These are phyloP conservation scores for Ophiosphaerella narmari DNA, from an alignment of 2,329 filamentous ascomycete species.

Conservation along the genomic window DNA sequence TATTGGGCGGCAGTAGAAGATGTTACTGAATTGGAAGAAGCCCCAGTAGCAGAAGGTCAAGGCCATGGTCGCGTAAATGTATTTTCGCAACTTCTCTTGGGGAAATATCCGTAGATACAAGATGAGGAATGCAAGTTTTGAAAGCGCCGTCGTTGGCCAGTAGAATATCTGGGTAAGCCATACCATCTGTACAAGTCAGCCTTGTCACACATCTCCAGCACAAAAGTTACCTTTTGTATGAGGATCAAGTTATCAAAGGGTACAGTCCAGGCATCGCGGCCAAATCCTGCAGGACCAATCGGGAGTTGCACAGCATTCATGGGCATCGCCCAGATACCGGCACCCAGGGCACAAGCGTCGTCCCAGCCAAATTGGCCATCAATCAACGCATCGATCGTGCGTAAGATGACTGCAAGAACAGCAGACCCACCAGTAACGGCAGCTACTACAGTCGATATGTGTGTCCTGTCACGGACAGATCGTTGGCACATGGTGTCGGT, in stretches of 20 bases:
- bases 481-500: not conserved
- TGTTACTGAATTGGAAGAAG: not conserved
- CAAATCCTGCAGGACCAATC: not conserved
- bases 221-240: not conserved
- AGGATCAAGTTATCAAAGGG: constrained; percentile 1
- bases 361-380: constrained; percentile 1
- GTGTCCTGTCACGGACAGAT: constrained; percentile 1
- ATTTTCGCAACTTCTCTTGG: not conserved
- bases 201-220: not conserved
- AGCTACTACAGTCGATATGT: not conserved
- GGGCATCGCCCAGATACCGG: not conserved
- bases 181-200: not conserved
- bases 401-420: not conserved
- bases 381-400: not conserved
- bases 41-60: not conserved
- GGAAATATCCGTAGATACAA: not conserved
- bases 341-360: constrained; percentile 1
- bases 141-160: not conserved
- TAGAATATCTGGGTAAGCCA: constrained; percentile 1
- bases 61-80: not conserved
- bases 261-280: constrained; percentile 3
- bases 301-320: constrained; percentile 3
- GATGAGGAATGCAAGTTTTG: not conserved
- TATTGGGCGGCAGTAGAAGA: not conserved
- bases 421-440: not conserved